Evolutionary conservation across 1,284 basidiomycete genomes (phyloP).

Genomic region (Pholiota adiposa): DNA sequence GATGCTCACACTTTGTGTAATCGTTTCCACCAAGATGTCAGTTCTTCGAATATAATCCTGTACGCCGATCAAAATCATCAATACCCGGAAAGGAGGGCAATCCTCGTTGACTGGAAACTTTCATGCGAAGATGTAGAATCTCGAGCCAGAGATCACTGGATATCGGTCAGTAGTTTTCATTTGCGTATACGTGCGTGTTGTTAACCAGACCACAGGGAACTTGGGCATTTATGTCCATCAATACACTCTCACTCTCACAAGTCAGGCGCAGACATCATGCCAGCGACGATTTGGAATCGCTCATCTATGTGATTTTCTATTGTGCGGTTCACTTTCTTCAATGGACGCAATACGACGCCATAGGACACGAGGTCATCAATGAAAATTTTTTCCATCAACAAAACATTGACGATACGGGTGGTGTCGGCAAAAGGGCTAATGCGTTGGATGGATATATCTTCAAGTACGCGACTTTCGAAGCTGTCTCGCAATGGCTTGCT

Average conservation of each 20-base stretch:
- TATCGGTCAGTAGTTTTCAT: not conserved
- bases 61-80: not conserved
- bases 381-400: too few relatives aligned
- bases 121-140: not conserved
- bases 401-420: too few relatives aligned
- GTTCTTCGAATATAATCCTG: not conserved
- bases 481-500: too few relatives aligned
- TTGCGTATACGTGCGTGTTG: not conserved
- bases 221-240: not conserved
- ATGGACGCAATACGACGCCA: not conserved
- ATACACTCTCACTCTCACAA: not conserved
- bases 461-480: too few relatives aligned
- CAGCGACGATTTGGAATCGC: not conserved
- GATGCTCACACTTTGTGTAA: not conserved
- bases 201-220: not conserved
- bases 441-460: too few relatives aligned
- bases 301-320: not conserved
- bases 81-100: not conserved
- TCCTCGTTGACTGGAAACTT: not conserved
- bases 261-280: not conserved
- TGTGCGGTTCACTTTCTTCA: not conserved
- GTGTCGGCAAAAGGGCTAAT: too few relatives aligned
- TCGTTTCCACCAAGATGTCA: not conserved
- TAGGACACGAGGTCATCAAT: too few relatives aligned
- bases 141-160: not conserved